Conservation (phyloP, 116 monocot species). For the Iris pallida region DNA sequence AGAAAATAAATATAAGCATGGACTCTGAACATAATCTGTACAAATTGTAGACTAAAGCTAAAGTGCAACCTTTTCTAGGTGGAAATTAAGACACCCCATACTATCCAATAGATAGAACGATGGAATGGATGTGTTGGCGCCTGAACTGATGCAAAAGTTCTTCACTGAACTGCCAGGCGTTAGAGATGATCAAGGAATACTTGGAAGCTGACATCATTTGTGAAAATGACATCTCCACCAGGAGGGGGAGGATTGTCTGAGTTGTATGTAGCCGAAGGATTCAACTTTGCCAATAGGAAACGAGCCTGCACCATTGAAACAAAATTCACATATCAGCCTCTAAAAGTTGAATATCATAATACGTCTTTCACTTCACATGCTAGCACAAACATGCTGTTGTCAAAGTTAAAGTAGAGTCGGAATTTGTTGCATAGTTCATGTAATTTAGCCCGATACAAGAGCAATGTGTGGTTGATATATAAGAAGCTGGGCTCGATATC, state of each 20-base stretch:
- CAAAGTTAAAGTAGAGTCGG: too few relatives aligned
- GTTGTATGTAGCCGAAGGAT: slow-evolving; percentile 54
- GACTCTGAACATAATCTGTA: too few relatives aligned
- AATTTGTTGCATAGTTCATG: too few relatives aligned
- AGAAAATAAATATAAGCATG: too few relatives aligned
- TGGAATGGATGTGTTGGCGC: not conserved
- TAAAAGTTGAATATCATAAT: too few relatives aligned
- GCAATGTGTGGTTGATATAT: too few relatives aligned
- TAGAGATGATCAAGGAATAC: slow-evolving; percentile 82
- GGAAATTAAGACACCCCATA: not conserved
- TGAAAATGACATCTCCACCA: slow-evolving; percentile 82
- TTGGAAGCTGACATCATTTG: slow-evolving; percentile 85
- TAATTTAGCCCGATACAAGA: too few relatives aligned
- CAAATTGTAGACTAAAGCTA: not conserved
- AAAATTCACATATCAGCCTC: not conserved
- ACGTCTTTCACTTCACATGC: too few relatives aligned
- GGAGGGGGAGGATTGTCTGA: slow-evolving; percentile 37
- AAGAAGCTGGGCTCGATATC: too few relatives aligned
- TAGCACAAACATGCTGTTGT: too few relatives aligned
- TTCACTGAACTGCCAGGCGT: slow-evolving; percentile 60
- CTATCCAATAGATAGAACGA: not conserved
- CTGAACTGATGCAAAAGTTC: not conserved
- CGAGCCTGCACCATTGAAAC: slow-evolving; percentile 46
- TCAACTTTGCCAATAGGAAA: slow-evolving; percentile 58
- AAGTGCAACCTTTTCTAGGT: not conserved